Evolutionary conservation across 2,329 filamentous ascomycete genomes (phyloP).

Genomic region (Pleochaeta shiraiana): DNA sequence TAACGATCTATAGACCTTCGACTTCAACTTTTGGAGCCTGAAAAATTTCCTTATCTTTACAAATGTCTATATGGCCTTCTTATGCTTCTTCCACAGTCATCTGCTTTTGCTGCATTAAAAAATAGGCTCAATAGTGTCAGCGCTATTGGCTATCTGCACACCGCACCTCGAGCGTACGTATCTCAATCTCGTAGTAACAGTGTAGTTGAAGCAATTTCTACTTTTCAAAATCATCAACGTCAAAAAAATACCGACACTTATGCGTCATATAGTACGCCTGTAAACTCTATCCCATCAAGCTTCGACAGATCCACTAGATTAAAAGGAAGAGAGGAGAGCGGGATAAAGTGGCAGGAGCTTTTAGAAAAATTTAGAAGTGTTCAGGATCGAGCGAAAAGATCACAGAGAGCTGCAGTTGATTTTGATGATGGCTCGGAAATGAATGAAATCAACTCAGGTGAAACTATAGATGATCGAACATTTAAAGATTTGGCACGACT

Average conservation of each 20-base stretch:
- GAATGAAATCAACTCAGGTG: constrained; percentile 6
- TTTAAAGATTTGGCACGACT: constrained; percentile 18
- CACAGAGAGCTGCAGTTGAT: constrained; percentile 31
- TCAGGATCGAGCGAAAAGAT: constrained; percentile 63
- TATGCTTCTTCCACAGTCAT: constrained; percentile 97
- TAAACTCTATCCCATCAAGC: constrained; percentile 28
- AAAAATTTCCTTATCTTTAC: constrained; percentile 86
- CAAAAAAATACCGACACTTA: constrained; percentile 18
- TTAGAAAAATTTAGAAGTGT: constrained; percentile 87
- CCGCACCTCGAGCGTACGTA: constrained; percentile 56
- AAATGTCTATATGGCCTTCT: constrained; percentile 93
- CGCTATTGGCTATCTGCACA: constrained; percentile 87
- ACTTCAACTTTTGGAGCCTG: constrained; percentile 83
- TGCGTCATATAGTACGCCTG: constrained; percentile 22
- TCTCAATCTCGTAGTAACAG: constrained; percentile 18
- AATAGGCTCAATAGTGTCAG: constrained; percentile 94
- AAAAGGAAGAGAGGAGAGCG: constrained; percentile 58
- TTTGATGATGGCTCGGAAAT: constrained; percentile 22
- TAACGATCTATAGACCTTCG: constrained; percentile 45
- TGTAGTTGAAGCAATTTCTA: constrained; percentile 17
- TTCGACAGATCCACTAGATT: constrained; percentile 59
- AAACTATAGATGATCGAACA: constrained; percentile 19
- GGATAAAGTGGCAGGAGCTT: constrained; percentile 79
- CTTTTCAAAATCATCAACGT: constrained; percentile 11
- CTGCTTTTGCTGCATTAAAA: constrained; percentile 88